Evolutionary conservation across 306 rosid genomes (phyloP).

Genomic region (Malus fusca): DNA sequence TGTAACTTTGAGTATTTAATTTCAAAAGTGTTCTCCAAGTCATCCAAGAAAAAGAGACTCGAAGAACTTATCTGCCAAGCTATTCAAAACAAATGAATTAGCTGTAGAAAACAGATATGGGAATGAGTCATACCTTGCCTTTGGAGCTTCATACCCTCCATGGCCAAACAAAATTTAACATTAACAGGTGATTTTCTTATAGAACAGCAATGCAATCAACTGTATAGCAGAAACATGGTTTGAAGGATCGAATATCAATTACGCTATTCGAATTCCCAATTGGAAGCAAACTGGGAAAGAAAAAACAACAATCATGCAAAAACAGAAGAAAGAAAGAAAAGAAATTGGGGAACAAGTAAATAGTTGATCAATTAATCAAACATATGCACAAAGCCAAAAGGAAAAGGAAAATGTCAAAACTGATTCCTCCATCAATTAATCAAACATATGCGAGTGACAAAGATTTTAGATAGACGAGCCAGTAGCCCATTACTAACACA

Average conservation of each 20-base stretch:
- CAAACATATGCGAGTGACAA: neutral
- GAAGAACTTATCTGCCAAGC: neutral
- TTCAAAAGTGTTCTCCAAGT: neutral
- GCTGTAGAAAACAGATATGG: neutral
- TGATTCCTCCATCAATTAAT: neutral
- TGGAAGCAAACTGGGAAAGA: neutral
- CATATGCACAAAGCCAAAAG: neutral
- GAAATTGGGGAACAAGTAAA: neutral
- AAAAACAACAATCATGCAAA: neutral
- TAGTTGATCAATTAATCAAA: neutral
- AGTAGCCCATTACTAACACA: too few relatives aligned
- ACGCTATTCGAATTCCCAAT: neutral
- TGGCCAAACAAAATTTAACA: neutral
- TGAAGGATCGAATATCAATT: neutral
- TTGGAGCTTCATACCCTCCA: conserved; percentile 63
- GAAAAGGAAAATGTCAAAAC: neutral
- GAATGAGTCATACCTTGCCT: conserved; percentile 31
- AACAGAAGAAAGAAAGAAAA: neutral
- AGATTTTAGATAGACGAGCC: too few relatives aligned
- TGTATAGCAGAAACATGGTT: neutral
- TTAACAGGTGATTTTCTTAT: neutral
- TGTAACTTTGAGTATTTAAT: neutral
- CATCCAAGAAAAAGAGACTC: neutral
- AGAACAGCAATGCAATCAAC: neutral
- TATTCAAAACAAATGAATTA: neutral